These are phyloP conservation scores for Xylaria acuta DNA, from an alignment of 495 filamentous ascomycete genomes.

Conservation along the genomic window DNA sequence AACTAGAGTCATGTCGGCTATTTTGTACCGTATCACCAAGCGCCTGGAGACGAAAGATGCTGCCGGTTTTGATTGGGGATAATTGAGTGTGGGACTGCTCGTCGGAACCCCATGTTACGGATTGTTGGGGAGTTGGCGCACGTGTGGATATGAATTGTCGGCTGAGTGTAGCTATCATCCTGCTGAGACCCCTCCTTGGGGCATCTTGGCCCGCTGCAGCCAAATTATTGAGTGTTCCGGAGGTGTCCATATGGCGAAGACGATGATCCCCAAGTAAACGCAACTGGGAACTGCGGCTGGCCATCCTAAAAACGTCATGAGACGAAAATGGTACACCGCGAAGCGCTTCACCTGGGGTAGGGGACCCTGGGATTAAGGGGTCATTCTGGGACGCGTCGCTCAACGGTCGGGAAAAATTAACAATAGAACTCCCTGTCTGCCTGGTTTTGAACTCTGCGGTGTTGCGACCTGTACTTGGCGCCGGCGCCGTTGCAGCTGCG, in stretches of 20 bases:
- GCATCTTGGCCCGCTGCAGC: not conserved
- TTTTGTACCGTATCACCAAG: conserved; percentile 32
- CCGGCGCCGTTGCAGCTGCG: conserved; percentile 8
- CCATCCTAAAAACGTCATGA: conserved; percentile 27
- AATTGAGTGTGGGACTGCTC: not conserved
- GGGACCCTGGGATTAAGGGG: conserved; percentile 15
- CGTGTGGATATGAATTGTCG: conserved; percentile 18
- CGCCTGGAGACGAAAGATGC: conserved; percentile 30
- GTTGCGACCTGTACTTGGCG: not conserved
- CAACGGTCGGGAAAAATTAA: conserved; percentile 26
- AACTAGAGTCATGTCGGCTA: conserved; percentile 15
- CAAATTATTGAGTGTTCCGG: conserved; percentile 16
- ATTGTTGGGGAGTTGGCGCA: not conserved
- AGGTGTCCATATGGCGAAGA: conserved; percentile 16
- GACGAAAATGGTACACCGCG: conserved; percentile 27
- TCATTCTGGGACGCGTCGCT: conserved; percentile 22
- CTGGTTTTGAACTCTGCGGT: not conserved
- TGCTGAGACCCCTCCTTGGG: conserved; percentile 19
- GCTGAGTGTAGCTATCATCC: conserved; percentile 22
- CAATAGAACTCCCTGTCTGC: not conserved
- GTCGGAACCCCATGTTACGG: not conserved
- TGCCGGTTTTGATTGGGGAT: conserved; percentile 25
- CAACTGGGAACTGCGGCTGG: conserved; percentile 13
- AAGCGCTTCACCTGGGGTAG: conserved; percentile 28
- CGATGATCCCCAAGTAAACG: conserved; percentile 22